These are phyloP conservation scores for Proliferodiscus dingleyae DNA, from an alignment of 2,329 filamentous ascomycete species.

Conservation along the genomic window DNA sequence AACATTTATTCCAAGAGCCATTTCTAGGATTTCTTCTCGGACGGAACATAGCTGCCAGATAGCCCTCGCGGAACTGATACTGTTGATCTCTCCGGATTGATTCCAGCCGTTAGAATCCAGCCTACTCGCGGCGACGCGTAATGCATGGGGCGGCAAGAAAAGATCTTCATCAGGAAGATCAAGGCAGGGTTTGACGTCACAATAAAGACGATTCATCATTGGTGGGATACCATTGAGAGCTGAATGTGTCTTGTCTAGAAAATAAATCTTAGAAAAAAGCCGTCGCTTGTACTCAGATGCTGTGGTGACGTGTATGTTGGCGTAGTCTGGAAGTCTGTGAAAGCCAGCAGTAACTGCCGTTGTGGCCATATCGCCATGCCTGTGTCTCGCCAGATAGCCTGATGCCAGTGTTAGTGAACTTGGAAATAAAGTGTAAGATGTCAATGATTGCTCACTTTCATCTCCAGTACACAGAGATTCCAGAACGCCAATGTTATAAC, in stretches of 20 bases:
- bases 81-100: slow-evolving; percentile 14
- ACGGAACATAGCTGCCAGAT: slow-evolving; percentile 16
- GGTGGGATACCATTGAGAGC: slow-evolving; percentile 27
- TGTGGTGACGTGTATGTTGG: slow-evolving; percentile 18
- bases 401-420: background rate
- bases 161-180: slow-evolving; percentile 25
- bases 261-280: slow-evolving; percentile 23
- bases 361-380: slow-evolving; percentile 26
- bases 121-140: slow-evolving; percentile 12
- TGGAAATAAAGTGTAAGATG: background rate
- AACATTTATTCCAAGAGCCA: slow-evolving; percentile 26
- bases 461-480: slow-evolving; percentile 23
- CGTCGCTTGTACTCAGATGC: slow-evolving; percentile 27
- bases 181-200: slow-evolving; percentile 20
- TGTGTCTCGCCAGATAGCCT: slow-evolving; percentile 21
- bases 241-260: slow-evolving; percentile 23
- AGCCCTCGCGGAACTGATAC: slow-evolving; percentile 17
- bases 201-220: slow-evolving; percentile 22
- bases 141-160: slow-evolving; percentile 17
- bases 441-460: slow-evolving; percentile 20
- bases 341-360: slow-evolving; percentile 22
- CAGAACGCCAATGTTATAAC: slow-evolving; percentile 16
- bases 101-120: slow-evolving; percentile 27
- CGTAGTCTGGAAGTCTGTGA: slow-evolving; percentile 25
- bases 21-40: slow-evolving; percentile 28